A percentile compares a stretch with the other conserved stretches of the same genome.
Evolutionary conservation across 768 basidiomycete species (phyloP).

Genomic region (Tulasnella sp.): DNA sequence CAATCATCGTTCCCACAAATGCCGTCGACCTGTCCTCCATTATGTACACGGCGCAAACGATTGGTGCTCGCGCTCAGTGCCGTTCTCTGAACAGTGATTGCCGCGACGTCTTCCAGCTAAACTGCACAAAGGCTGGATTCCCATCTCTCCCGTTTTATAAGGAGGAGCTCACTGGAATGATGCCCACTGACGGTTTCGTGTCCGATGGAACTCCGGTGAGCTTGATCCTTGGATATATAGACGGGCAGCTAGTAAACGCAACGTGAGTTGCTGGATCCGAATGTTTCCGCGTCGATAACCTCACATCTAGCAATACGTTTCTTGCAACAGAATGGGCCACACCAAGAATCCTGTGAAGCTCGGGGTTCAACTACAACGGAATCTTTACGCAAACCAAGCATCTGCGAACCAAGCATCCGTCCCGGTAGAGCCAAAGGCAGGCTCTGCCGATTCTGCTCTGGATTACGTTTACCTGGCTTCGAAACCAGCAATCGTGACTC

Average conservation of each 20-base stretch:
- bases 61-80: neutral
- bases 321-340: neutral
- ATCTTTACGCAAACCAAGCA: neutral
- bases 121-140: neutral
- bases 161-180: too few relatives aligned
- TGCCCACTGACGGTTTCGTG: neutral
- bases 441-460: too few relatives aligned
- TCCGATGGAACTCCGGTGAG: neutral
- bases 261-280: neutral
- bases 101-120: neutral
- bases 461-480: too few relatives aligned
- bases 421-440: too few relatives aligned
- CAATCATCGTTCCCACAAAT: neutral
- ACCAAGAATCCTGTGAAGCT: neutral
- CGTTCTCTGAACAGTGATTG: neutral
- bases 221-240: neutral
- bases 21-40: neutral
- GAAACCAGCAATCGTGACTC: too few relatives aligned
- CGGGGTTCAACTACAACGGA: neutral
- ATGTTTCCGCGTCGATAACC: neutral
- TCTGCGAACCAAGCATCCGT: too few relatives aligned
- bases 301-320: neutral
- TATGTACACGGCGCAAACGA: neutral
- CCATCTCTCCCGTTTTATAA: neutral
- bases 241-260: neutral